Conservation (phyloP, 169 alveolate species). For the Plasmodium vivax region DNA sequence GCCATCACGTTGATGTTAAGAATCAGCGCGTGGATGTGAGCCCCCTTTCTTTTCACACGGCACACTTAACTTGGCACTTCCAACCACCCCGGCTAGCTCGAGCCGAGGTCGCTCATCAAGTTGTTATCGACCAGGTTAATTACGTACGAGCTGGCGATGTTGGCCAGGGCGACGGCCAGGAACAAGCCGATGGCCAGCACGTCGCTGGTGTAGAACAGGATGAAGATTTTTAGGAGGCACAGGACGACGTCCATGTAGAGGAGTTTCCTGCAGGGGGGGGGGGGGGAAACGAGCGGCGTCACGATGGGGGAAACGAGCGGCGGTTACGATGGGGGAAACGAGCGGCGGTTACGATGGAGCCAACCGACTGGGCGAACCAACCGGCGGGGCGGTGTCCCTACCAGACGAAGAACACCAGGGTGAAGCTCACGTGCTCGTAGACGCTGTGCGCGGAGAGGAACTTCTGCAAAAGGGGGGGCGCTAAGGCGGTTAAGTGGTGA, state of each 20-base stretch:
- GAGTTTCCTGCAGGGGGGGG: slow-evolving; percentile 35
- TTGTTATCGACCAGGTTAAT: slow-evolving; percentile 49
- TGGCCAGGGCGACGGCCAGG: slow-evolving; percentile 7
- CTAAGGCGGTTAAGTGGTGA: too few relatives aligned
- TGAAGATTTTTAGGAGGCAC: slow-evolving; percentile 34
- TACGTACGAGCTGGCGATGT: slow-evolving; percentile 46
- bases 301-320: not conserved
- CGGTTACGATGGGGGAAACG: not conserved
- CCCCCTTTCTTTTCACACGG: not conserved
- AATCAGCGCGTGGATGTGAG: not conserved
- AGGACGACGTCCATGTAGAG: slow-evolving; percentile 65
- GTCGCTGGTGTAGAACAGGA: slow-evolving; percentile 31
- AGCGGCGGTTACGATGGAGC: not conserved
- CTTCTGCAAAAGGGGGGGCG: slow-evolving; percentile 31
- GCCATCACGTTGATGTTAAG: not conserved
- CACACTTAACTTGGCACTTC: not conserved
- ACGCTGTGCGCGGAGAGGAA: slow-evolving; percentile 59
- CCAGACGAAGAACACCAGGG: slow-evolving; percentile 53
- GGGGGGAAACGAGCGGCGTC: not conserved
- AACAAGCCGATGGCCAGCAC: not conserved
- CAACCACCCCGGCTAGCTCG: not conserved
- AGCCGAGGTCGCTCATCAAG: slow-evolving; percentile 10
- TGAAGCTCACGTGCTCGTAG: slow-evolving; percentile 43
- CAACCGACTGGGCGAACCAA: not conserved
- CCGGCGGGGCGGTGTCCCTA: not conserved